Evolutionary conservation across 2,329 filamentous ascomycete species (phyloP).

Genomic region (Xylariaceae sp.): DNA sequence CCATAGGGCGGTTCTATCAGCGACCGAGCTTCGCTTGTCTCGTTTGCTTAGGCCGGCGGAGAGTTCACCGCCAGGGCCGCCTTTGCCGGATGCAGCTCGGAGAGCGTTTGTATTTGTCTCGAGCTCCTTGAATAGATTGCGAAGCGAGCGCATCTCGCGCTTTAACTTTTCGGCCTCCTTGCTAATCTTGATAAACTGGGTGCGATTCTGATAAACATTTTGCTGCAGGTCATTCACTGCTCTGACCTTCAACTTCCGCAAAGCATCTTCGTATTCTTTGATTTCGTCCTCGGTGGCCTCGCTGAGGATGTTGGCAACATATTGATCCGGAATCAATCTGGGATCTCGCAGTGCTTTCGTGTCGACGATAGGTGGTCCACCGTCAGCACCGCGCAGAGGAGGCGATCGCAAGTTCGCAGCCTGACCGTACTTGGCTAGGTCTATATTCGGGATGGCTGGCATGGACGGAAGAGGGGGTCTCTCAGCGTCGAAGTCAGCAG

Average conservation of each 20-base stretch:
- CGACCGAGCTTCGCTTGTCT: constrained; percentile 86
- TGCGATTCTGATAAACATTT: constrained; percentile 94
- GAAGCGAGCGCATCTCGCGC: constrained; percentile 85
- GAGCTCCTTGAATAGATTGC: constrained; percentile 86
- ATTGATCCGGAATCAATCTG: constrained; percentile 72
- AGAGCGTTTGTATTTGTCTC: constrained; percentile 69
- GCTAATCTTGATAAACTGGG: constrained; percentile 98
- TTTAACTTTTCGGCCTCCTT: constrained; percentile 98
- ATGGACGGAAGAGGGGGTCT: constrained; percentile 70
- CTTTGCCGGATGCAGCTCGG: constrained; percentile 52
- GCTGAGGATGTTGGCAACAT: constrained; percentile 65
- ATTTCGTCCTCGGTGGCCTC: constrained; percentile 88
- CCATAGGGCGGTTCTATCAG: constrained; percentile 61
- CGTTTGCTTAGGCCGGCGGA: constrained; percentile 55
- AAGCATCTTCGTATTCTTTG: constrained; percentile 67
- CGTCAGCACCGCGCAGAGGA: constrained; percentile 45
- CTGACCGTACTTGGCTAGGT: constrained; percentile 48
- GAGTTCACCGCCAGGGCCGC: constrained; percentile 47
- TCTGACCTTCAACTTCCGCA: constrained; percentile 70
- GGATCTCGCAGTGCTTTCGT: constrained; percentile 74
- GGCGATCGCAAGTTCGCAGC: constrained; percentile 44
- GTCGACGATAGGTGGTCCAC: constrained; percentile 62
- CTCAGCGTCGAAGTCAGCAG: constrained; percentile 61
- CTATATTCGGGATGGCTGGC: constrained; percentile 57
- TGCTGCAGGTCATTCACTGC: constrained; percentile 83